Conservation (phyloP, 2,329 filamentous ascomycete species). For the Fusarium liriodendri region DNA sequence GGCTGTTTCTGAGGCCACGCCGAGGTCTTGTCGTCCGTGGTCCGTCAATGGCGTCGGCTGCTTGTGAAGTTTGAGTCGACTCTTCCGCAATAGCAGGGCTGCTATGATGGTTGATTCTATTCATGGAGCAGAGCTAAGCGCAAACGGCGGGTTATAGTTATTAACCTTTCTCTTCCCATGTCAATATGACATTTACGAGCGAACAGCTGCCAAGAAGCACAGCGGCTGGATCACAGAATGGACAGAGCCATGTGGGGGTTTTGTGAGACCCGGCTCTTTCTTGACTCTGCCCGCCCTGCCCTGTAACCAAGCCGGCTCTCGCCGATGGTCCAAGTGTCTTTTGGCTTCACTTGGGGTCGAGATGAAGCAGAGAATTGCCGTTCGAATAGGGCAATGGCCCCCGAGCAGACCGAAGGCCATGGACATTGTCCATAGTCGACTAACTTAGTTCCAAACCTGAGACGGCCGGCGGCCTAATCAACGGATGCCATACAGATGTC, state of each 20-base stretch:
- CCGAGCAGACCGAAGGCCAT: not conserved
- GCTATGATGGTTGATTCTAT: not conserved
- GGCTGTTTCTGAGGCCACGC: constrained; percentile 34
- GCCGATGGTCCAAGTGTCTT: constrained; percentile 30
- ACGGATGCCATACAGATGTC: not conserved
- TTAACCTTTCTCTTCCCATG: not conserved
- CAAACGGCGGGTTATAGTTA: not conserved
- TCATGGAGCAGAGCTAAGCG: not conserved
- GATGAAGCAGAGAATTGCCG: not conserved
- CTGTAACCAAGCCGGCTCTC: constrained; percentile 29
- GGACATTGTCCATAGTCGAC: not conserved
- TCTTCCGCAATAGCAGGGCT: not conserved
- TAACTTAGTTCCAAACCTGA: not conserved
- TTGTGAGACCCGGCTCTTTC: constrained; percentile 13
- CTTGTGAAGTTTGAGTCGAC: constrained; percentile 4
- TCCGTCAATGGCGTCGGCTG: not conserved
- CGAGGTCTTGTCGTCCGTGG: constrained; percentile 20
- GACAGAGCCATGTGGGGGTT: constrained; percentile 15
- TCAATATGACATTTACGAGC: not conserved
- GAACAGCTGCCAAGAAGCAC: not conserved
- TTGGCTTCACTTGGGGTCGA: not conserved
- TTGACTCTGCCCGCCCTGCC: not conserved
- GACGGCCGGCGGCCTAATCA: not conserved
- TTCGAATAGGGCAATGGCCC: not conserved
- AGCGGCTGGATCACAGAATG: not conserved